phyloP scores from a whole-genome alignment of 345 rosid species.

The Euphorbia peplus region DNA sequence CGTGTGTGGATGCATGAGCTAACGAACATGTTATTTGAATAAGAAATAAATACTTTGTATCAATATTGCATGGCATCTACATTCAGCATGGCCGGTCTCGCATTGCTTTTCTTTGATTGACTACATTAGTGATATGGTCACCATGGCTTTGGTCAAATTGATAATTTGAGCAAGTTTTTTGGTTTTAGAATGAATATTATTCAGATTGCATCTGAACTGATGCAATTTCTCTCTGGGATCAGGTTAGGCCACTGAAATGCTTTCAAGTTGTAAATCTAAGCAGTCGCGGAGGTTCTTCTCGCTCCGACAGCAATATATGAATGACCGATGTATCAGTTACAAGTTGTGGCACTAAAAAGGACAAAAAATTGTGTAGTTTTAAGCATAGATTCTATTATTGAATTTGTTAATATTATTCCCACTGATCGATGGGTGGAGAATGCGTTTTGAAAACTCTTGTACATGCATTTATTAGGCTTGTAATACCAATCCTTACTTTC shows the following conservation, averaged over 20 bases:
- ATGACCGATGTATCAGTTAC: neutral
- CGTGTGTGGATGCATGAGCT: neutral
- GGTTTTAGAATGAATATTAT: neutral
- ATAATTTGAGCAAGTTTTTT: neutral
- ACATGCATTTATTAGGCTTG: too few relatives aligned
- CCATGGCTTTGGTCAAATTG: neutral
- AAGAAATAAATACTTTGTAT: too few relatives aligned
- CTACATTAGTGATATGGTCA: neutral
- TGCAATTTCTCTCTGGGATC: slow-evolving; percentile 17
- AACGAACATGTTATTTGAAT: neutral
- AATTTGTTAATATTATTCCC: too few relatives aligned
- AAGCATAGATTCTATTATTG: neutral
- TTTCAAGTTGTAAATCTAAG: slow-evolving; percentile 60
- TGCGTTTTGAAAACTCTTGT: too few relatives aligned
- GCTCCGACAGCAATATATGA: slow-evolving; percentile 42
- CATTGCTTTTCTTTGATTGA: too few relatives aligned
- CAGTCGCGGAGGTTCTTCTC: slow-evolving; percentile 49
- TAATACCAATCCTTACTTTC: too few relatives aligned
- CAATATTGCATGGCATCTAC: too few relatives aligned
- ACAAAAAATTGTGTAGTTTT: neutral
- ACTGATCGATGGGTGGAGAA: too few relatives aligned
- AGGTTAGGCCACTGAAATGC: slow-evolving; percentile 72
- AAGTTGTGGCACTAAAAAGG: neutral
- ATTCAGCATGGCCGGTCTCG: too few relatives aligned
- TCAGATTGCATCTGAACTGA: neutral